Evolutionary conservation across 768 basidiomycete genomes (phyloP), one percentile per base, ranked within the genome.

Genomic region (Amanita molliuscula): DNA sequence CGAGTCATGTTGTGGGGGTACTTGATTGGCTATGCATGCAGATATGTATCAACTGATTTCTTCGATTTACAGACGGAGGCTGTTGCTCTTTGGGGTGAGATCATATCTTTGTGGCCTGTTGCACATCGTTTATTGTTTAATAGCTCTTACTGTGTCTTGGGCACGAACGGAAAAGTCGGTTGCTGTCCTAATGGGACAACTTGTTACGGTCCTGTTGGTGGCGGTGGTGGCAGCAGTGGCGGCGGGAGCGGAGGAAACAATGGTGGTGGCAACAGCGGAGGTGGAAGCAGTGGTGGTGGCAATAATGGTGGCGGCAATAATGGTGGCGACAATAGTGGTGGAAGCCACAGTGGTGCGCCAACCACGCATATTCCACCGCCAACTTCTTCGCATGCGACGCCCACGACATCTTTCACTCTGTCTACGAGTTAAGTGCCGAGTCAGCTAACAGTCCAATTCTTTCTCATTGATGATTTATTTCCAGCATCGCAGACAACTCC

Each of bases 181-280:
- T 50, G 48, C 29, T 50, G 48, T 34, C 38, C 40, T 15, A 43
- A 33, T 15, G 48, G 48, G 6, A 6, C 20, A 20, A 50, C 40
- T 33, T 43, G 48, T 31, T 48, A 38, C n/a, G 47, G 47, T 40
- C 47, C 47, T 5, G 25, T 37, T 38, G 47, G 34, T 23, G 47
- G 46, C 2, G 33, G 44, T 45, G 44, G 44, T 6, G 41, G 40
- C 23, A 41, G 15, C 13, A 8, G 40, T n/a, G 9, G 38, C 2
- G 33, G 28, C 6, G 44, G 44, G 2, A 4, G 20, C 8, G 20
- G 40, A 20, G 40, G 40, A 21, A 26, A 16, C 3, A 15, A 4
- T 13, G 33, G 44, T 45, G 44, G 44, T 6, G 41, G 40, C 23
- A 41, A 25, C 13, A 8, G 40, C 11, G 9, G 38, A 2, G 16